Evolutionary conservation across 768 basidiomycete species (phyloP).

Genomic region (Gyrodon lividus): DNA sequence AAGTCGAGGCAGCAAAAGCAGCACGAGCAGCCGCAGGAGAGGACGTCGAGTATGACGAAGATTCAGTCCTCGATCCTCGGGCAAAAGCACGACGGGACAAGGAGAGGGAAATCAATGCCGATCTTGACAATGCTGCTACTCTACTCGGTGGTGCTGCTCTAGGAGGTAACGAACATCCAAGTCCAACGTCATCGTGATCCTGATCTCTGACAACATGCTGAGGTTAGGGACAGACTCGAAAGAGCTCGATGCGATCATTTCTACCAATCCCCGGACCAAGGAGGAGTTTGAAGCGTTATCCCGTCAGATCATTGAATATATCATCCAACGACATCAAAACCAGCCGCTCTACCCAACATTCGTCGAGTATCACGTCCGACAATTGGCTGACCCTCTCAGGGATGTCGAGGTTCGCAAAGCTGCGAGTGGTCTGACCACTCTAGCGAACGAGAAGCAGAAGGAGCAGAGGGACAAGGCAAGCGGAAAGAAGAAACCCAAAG

Average conservation of each 20-base stretch:
- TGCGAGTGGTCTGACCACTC: conserved; percentile 75
- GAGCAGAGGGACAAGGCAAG: conserved; percentile 81
- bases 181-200: too few species aligned
- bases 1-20: conserved; percentile 81
- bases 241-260: conserved; percentile 71
- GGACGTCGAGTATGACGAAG: conserved; percentile 61
- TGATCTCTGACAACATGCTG: conserved; percentile 2
- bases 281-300: conserved; percentile 84
- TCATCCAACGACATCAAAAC: conserved; percentile 76
- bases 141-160: conserved; percentile 72
- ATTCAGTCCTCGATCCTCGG: conserved; percentile 74
- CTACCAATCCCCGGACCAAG: conserved; percentile 81
- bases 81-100: conserved; percentile 76
- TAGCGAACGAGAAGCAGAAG: conserved; percentile 95
- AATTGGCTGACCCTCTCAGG: conserved; percentile 72
- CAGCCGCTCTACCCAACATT: conserved; percentile 85
- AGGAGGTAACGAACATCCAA: conserved; percentile 47
- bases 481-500: conserved; percentile 88
- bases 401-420: conserved; percentile 93
- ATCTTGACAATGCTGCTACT: conserved; percentile 81
- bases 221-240: conserved; percentile 60
- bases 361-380: conserved; percentile 79
- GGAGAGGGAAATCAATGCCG: conserved; percentile 81
- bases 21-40: conserved; percentile 42
- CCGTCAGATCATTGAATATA: conserved; percentile 63